Conservation (phyloP, 495 filamentous ascomycete genomes). For the Aspergillus haitiensis region DNA sequence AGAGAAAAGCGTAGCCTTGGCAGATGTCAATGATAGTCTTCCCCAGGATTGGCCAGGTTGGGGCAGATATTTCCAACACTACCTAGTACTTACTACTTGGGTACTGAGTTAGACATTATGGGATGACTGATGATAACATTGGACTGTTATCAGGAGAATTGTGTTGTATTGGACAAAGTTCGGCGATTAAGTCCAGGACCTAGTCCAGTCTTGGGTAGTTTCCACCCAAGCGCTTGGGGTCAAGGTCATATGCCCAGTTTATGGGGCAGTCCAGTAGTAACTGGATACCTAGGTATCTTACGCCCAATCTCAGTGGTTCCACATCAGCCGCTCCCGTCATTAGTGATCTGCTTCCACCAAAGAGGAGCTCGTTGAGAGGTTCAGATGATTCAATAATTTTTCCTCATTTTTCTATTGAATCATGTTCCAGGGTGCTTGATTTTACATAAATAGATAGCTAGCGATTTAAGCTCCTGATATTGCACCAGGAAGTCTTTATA, state of each 20-base stretch:
- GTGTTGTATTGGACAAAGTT: constrained; percentile 1
- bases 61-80: background rate
- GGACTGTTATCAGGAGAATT: background rate
- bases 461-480: background rate
- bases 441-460: background rate
- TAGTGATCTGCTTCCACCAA: constrained; percentile 17
- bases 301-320: constrained; percentile 28
- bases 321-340: constrained; percentile 26
- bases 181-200: constrained; percentile 4
- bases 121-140: background rate
- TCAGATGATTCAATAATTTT: background rate
- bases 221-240: constrained; percentile 21
- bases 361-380: constrained; percentile 4
- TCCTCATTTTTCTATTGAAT: background rate
- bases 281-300: constrained; percentile 18
- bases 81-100: background rate
- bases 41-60: background rate
- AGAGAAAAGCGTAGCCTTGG: background rate
- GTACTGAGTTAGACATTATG: background rate
- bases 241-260: constrained; percentile 28
- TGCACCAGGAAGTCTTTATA: background rate
- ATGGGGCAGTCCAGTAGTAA: constrained; percentile 20
- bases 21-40: background rate
- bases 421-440: background rate
- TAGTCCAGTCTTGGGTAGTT: constrained; percentile 2